Evolutionary conservation across 2,329 filamentous ascomycete genomes (phyloP).

Genomic region (Pyrenochaeta sp.): DNA sequence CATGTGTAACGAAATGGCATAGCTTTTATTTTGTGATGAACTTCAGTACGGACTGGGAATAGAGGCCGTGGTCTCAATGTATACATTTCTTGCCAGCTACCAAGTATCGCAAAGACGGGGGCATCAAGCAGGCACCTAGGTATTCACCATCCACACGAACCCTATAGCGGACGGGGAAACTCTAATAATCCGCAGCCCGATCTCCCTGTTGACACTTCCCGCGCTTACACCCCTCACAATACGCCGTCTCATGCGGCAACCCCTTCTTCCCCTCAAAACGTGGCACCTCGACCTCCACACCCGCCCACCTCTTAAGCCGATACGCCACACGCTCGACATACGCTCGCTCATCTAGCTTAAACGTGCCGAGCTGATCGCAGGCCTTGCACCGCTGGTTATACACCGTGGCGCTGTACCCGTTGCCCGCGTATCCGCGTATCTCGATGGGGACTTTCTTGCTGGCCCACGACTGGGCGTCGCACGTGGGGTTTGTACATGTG

Average conservation of each 20-base stretch:
- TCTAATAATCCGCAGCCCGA: no score
- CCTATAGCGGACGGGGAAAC: no score
- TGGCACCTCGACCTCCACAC: constrained; percentile 10
- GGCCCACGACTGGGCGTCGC: constrained; percentile 12
- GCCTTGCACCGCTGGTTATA: constrained; percentile 25
- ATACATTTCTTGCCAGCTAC: no score
- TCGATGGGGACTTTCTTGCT: constrained; percentile 20
- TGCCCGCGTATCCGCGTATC: constrained; percentile 19
- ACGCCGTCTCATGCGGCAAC: not conserved
- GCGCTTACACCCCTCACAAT: constrained; percentile 4
- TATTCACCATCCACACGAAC: no score
- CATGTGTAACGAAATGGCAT: no score
- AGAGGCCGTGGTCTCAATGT: no score
- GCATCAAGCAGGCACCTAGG: no score
- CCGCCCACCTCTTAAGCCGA: constrained; percentile 32
- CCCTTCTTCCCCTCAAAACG: not conserved
- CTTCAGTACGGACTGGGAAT: no score
- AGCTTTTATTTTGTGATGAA: no score
- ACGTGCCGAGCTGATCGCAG: constrained; percentile 22
- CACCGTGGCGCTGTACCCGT: constrained; percentile 28
- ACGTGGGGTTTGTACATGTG: constrained; percentile 20
- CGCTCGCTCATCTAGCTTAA: constrained; percentile 20
- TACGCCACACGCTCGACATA: constrained; percentile 31
- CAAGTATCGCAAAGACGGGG: no score
- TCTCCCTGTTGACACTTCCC: constrained; percentile 1